Base-by-base conservation (phyloP, 106 monocot genomes). In the Dendrobium officinale region DNA sequence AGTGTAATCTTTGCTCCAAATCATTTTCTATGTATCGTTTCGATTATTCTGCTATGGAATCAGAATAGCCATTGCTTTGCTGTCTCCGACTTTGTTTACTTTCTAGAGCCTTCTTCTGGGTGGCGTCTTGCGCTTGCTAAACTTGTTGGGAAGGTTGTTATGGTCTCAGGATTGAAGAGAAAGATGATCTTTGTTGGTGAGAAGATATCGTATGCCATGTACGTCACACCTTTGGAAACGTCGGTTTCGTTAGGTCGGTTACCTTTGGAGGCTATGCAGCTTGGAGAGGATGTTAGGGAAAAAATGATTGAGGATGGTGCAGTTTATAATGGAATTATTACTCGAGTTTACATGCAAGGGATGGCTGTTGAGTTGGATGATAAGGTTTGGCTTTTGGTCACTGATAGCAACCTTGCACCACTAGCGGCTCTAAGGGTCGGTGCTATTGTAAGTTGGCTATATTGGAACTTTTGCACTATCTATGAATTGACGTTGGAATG, bases 351-450 rank as follows among this genome's bases (percentile, higher is more conserved):
- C 79, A 89, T 91, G 85, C 79, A 92, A 31, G 92, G 95, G 5
- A 81, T 89, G 92, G 85, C 80, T 27, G 79, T 98, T 66, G 98
- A 98, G 84, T 79, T 98, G 84, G 98, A 98, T 83, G 61, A 83
- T 26, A 91, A 87, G 20, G 92, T 91, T 22, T 94, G 90, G 89
- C 81, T 98, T 75, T 79, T 95, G 75, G 70, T 86, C 22, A 78
- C 88, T 77, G 86, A 91, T 83, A 59, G 79, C 2, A 42, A 78
- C 54, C 75, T 91, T 83, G 70, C 81, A 45, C 84, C 83, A 11
- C 88, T 81, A 18, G 90, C 91, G 80, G 89, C 89, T 67, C 51
- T 98, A 67, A 85, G 98, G 89, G 83, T 91, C 89, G 98, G 98
- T 77, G 92, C 98, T 79, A 54, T 95, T 73, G 98, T 98, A 89